These are phyloP conservation scores for Cytospora schulzeri DNA, from an alignment of 2,329 filamentous ascomycete species.

Conservation along the genomic window DNA sequence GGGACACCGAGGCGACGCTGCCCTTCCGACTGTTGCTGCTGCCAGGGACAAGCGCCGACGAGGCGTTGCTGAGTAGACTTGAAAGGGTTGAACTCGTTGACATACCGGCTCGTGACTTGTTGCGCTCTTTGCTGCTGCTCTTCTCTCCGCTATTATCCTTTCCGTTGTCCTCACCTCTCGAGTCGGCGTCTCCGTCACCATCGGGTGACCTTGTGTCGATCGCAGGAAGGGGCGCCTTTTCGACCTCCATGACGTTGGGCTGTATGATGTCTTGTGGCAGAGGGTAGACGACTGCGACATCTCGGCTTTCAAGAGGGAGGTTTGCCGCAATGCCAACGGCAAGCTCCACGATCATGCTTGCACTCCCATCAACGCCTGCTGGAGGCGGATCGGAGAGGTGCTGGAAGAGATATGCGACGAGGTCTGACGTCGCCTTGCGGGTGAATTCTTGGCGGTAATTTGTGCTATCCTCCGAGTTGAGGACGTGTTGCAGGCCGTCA, in stretches of 20 bases:
- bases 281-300: slow-evolving; percentile 86
- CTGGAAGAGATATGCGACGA: slow-evolving; percentile 70
- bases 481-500: slow-evolving; percentile 77
- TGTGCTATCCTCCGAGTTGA: slow-evolving; percentile 66
- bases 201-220: slow-evolving; percentile 48
- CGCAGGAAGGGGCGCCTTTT: slow-evolving; percentile 69
- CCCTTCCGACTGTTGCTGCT: slow-evolving; percentile 23
- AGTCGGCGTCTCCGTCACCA: slow-evolving; percentile 24
- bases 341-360: slow-evolving; percentile 90
- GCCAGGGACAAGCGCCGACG: slow-evolving; percentile 26
- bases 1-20: slow-evolving; percentile 17
- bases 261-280: slow-evolving; percentile 73
- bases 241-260: slow-evolving; percentile 80
- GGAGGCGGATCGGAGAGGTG: slow-evolving; percentile 77
- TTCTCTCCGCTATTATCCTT: slow-evolving; percentile 41
- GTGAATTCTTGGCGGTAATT: slow-evolving; percentile 71
- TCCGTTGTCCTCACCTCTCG: slow-evolving; percentile 41
- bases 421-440: slow-evolving; percentile 66
- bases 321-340: slow-evolving; percentile 84
- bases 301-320: slow-evolving; percentile 85
- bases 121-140: slow-evolving; percentile 42
- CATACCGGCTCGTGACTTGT: slow-evolving; percentile 50
- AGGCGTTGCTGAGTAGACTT: slow-evolving; percentile 25
- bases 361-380: slow-evolving; percentile 80
- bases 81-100: slow-evolving; percentile 32